Conservation (phyloP, 2,329 filamentous ascomycete species). For the Cylindrodendrum hubeiense region DNA sequence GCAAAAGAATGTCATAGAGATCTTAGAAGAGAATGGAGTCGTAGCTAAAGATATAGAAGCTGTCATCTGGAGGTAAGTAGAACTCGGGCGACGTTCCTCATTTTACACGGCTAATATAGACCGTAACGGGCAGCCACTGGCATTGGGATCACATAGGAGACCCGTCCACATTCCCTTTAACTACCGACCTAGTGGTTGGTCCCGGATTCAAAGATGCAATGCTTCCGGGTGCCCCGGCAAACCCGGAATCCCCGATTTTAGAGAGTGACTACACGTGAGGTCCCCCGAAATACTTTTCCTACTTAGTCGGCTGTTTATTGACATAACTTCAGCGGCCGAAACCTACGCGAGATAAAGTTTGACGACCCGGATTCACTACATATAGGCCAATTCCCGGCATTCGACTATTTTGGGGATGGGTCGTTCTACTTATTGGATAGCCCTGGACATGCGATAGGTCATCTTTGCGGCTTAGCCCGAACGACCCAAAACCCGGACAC, state of each 20-base stretch:
- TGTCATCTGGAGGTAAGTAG: slow-evolving; percentile 38
- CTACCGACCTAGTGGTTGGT: slow-evolving; percentile 63
- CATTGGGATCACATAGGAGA: slow-evolving; percentile 67
- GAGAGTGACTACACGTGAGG: slow-evolving; percentile 51
- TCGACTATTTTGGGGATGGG: slow-evolving; percentile 58
- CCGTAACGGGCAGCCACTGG: slow-evolving; percentile 52
- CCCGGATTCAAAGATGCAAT: slow-evolving; percentile 61
- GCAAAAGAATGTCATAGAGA: slow-evolving; percentile 41
- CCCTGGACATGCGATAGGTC: slow-evolving; percentile 55
- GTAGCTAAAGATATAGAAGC: slow-evolving; percentile 29
- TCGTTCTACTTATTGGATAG: slow-evolving; percentile 56
- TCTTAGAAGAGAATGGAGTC: slow-evolving; percentile 24
- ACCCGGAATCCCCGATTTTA: slow-evolving; percentile 48
- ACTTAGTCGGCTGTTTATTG: rapidly evolving
- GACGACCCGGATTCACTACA: slow-evolving; percentile 35
- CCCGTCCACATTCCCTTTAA: slow-evolving; percentile 57
- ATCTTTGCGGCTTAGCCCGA: slow-evolving; percentile 56
- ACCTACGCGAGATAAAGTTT: slow-evolving; percentile 46
- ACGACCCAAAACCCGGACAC: slow-evolving; percentile 48
- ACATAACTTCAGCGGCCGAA: slow-evolving; percentile 34
- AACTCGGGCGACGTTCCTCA: not conserved
- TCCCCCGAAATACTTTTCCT: not conserved
- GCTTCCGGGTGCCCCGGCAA: slow-evolving; percentile 60
- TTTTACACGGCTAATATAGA: not conserved
- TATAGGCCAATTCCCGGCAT: slow-evolving; percentile 53